Conservation (phyloP, 2,329 filamentous ascomycete species). For the Emmonsiellopsis sp. region DNA sequence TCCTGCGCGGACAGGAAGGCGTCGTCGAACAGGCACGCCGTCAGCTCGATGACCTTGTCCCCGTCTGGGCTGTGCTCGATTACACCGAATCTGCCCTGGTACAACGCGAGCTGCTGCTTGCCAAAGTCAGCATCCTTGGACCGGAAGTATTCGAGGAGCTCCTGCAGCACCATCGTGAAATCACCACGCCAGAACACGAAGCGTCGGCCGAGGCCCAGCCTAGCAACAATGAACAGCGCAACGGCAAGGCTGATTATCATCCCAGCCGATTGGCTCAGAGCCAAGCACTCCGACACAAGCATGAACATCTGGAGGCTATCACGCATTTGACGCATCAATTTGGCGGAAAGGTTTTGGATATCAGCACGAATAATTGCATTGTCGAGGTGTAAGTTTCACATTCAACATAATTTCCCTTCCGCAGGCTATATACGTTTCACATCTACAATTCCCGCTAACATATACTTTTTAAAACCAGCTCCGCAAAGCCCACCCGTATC, state of each 20-base stretch:
- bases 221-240: constrained; percentile 9
- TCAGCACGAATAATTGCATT: constrained; percentile 97
- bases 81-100: constrained; percentile 90
- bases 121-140: constrained; percentile 92
- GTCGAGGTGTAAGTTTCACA: constrained; percentile 74
- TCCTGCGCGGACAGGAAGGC: constrained; percentile 92
- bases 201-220: constrained; percentile 10
- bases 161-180: constrained; percentile 89
- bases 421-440: neutral
- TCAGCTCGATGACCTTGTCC: constrained; percentile 92
- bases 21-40: constrained; percentile 94
- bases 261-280: constrained; percentile 76
- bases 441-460: constrained; percentile 11
- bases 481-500: constrained; percentile 86
- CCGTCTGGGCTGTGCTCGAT: constrained; percentile 96
- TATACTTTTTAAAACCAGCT: constrained; percentile 41
- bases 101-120: constrained; percentile 87
- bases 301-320: constrained; percentile 92
- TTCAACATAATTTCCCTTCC: constrained; percentile 12
- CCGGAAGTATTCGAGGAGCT: constrained; percentile 98
- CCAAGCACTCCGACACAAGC: constrained; percentile 89
- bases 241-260: constrained; percentile 62
- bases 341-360: constrained; percentile 92
- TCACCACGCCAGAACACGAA: constrained; percentile 49
- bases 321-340: constrained; percentile 97